Evolutionary conservation across 1,139 yeast species (phyloP), one percentile per base, ranked within the genome.

Genomic region (Yamadazyma trypodendri): DNA sequence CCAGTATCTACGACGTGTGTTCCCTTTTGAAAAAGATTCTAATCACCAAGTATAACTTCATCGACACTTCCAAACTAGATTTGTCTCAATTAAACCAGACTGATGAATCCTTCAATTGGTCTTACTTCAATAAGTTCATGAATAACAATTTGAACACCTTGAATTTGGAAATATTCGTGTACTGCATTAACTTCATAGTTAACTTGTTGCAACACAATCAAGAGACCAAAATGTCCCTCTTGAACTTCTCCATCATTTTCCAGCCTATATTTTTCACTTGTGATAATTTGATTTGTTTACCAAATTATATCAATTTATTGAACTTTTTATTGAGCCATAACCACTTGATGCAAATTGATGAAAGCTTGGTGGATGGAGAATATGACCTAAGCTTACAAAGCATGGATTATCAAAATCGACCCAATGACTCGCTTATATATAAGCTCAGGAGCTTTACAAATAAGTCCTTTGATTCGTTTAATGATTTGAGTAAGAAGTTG

Each of bases 1-100:
- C 55, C 8, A 50, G 43, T 35, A 38, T 50, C 15, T 54, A 51
- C 39, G 60, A 55, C 37, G 38, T 50, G 13, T 52, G 60, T 41
- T 55, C 57, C 2, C 43, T 52, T 16, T 31, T 48, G n/a, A 55
- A 55, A 35, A 52, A 48, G 31, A 33, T 47, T n/a, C 40, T 54
- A 16, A 42, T 43, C 25, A 25, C 42, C 1, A 46, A 47, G 28
- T 49, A 39, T 22, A 35, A 43, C 11, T 49, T 45, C 23, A 29
- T 44, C 17, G 48, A 44, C 31, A 18, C 43, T 10, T 16, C 35
- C 15, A 32, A 33, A 27, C 14, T 45, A 25, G 39, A 42, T 23
- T 34, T 42, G 17, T n/a, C 30, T 9, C 31, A 35, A 17, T 34
- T 42, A 18, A 23, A 28, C 23, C 32, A 28, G 15, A 24, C 28